A percentile compares a stretch with the other conserved stretches of the same genome.
Conservation (phyloP, 768 basidiomycete species). For the Rubroboletus satanas region DNA sequence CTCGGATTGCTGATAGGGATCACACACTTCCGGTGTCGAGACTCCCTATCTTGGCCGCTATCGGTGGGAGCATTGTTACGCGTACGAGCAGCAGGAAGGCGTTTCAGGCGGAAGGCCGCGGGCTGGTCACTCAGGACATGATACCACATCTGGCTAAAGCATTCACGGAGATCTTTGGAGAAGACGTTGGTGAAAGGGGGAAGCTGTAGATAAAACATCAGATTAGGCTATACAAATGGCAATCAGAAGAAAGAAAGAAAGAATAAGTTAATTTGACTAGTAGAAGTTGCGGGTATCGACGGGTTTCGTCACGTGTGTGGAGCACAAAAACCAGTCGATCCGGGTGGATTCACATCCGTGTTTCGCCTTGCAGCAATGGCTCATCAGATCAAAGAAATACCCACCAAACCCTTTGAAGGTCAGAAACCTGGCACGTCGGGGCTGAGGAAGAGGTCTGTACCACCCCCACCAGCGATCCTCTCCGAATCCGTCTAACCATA, state of each 20-base stretch:
- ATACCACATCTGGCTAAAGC: slow-evolving; percentile 59
- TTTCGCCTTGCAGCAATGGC: slow-evolving; percentile 34
- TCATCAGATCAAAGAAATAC: slow-evolving; percentile 56
- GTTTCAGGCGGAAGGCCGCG: slow-evolving; percentile 72
- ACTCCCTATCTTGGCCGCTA: slow-evolving; percentile 80
- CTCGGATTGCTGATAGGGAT: slow-evolving; percentile 39
- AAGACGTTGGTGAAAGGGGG: slow-evolving; percentile 32
- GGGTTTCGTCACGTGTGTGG: slow-evolving; percentile 22
- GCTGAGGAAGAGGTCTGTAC: slow-evolving; percentile 79
- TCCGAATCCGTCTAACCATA: slow-evolving; percentile 18
- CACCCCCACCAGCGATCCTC: slow-evolving; percentile 8
- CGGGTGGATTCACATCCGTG: background rate
- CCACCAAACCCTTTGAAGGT: slow-evolving; percentile 85
- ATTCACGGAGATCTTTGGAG: slow-evolving; percentile 71
- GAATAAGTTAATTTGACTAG: no score
- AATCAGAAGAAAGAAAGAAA: no score
- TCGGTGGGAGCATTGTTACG: slow-evolving; percentile 86
- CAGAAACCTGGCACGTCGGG: slow-evolving; percentile 99
- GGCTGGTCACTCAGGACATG: slow-evolving; percentile 81
- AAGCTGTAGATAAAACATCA: slow-evolving; percentile 30
- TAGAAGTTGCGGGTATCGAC: slow-evolving; percentile 4
- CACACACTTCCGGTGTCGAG: slow-evolving; percentile 51
- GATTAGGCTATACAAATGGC: background rate
- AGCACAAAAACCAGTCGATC: slow-evolving; percentile 15
- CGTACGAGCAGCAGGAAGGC: slow-evolving; percentile 76